phyloP scores from a whole-genome alignment of 140 eudicot genomes.

The Bidens hawaiensis region DNA sequence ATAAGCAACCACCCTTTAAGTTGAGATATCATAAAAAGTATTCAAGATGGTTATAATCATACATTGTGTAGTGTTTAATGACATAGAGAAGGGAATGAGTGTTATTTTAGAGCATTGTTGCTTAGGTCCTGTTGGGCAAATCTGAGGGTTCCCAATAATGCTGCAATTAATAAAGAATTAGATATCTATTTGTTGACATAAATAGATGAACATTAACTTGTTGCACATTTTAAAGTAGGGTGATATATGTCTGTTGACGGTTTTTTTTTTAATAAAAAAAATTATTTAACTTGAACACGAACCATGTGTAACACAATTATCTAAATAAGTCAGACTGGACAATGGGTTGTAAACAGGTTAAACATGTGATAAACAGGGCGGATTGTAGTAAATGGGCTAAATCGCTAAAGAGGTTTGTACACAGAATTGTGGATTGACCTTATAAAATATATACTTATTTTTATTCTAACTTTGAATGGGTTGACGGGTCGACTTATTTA shows the following conservation, averaged over 20 bases:
- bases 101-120: conserved; percentile 57
- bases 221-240: background rate
- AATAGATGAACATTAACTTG: conserved; percentile 11
- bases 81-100: conserved; percentile 68
- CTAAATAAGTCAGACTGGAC: background rate
- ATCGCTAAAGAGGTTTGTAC: background rate
- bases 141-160: conserved; percentile 68
- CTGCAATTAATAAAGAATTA: conserved; percentile 37
- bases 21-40: background rate
- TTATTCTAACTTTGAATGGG: background rate
- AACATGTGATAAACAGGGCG: background rate
- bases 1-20: background rate
- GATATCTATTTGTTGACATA: background rate
- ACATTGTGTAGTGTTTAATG: background rate
- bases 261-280: no score
- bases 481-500: background rate
- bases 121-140: conserved; percentile 61
- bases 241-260: no score
- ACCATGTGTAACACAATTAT: background rate
- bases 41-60: background rate
- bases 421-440: no score
- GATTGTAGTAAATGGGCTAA: background rate
- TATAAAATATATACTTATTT: no score
- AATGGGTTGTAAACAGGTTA: background rate
- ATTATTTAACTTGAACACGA: no score